Evolutionary conservation across 73 alveolate genomes (phyloP).

Genomic region (Breviolum minutum): DNA sequence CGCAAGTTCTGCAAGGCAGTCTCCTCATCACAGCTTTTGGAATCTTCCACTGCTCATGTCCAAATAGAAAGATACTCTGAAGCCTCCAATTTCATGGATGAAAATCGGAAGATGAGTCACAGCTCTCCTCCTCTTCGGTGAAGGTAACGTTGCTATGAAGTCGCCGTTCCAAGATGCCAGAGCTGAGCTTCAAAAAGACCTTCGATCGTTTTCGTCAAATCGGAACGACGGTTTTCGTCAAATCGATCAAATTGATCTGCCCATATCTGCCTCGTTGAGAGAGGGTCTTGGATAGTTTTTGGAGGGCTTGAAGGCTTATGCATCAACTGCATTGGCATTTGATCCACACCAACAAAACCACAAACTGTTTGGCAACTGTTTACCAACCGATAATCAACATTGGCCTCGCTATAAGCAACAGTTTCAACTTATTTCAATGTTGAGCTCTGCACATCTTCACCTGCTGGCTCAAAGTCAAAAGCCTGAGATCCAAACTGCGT

Average conservation of each 20-base stretch:
- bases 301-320: too few species aligned
- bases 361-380: background rate
- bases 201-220: background rate
- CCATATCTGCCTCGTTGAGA: background rate
- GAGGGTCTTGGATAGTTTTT: too few species aligned
- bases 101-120: background rate
- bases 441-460: conserved; percentile 16
- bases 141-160: conserved; percentile 60
- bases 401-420: too few species aligned
- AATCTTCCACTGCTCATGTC: background rate
- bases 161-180: conserved; percentile 65
- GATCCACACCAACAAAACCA: too few species aligned
- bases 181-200: conserved; percentile 48
- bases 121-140: conserved; percentile 19
- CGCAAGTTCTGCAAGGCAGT: conserved; percentile 32
- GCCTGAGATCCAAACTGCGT: background rate
- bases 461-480: conserved; percentile 2
- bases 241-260: background rate
- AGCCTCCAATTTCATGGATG: background rate
- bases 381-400: too few species aligned
- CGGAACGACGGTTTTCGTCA: background rate
- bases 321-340: too few species aligned
- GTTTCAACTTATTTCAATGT: background rate
- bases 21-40: background rate
- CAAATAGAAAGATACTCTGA: background rate